Percentiles rank a stretch among this genome's conserved stretches.
These are phyloP conservation scores for Stagonosporopsis tanaceti DNA, from an alignment of 2,329 filamentous ascomycete species.

Conservation along the genomic window DNA sequence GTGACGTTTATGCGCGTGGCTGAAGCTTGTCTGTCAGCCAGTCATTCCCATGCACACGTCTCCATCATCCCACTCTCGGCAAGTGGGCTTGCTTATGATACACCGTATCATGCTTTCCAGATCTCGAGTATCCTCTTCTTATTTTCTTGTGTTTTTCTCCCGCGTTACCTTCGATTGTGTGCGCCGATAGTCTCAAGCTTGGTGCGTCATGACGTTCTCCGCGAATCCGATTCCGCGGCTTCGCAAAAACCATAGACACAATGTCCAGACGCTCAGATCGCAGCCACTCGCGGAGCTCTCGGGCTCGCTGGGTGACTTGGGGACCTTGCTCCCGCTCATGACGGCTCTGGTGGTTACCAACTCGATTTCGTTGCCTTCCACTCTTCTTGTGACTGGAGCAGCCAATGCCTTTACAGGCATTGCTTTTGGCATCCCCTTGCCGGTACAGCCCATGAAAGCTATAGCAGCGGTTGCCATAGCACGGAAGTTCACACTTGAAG, in stretches of 20 bases:
- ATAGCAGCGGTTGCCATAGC: slow-evolving; percentile 91
- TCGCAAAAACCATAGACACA: slow-evolving; percentile 52
- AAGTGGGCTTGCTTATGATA: slow-evolving; percentile 12
- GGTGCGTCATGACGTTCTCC: slow-evolving; percentile 27
- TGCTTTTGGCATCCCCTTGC: slow-evolving; percentile 85
- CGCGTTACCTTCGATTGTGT: background rate
- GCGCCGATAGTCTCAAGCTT: background rate
- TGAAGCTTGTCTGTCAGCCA: slow-evolving; percentile 19
- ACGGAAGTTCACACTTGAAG: slow-evolving; percentile 68
- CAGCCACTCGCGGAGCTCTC: slow-evolving; percentile 79
- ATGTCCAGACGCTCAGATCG: slow-evolving; percentile 63
- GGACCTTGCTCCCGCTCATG: slow-evolving; percentile 87
- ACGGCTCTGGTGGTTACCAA: slow-evolving; percentile 81
- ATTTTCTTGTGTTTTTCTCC: background rate
- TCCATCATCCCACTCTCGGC: slow-evolving; percentile 18
- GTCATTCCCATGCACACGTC: slow-evolving; percentile 11
- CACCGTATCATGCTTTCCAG: slow-evolving; percentile 15
- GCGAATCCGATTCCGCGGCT: slow-evolving; percentile 40
- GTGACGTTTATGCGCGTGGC: slow-evolving; percentile 22
- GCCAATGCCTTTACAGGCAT: slow-evolving; percentile 86
- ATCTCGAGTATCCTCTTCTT: background rate
- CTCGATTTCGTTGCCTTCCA: slow-evolving; percentile 82
- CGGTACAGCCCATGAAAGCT: slow-evolving; percentile 90
- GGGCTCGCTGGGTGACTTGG: slow-evolving; percentile 86
- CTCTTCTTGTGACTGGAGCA: slow-evolving; percentile 85